Evolutionary conservation across 495 filamentous ascomycete species (phyloP), one percentile per base, ranked within the genome.

Genomic region (Talaromyces liani): DNA sequence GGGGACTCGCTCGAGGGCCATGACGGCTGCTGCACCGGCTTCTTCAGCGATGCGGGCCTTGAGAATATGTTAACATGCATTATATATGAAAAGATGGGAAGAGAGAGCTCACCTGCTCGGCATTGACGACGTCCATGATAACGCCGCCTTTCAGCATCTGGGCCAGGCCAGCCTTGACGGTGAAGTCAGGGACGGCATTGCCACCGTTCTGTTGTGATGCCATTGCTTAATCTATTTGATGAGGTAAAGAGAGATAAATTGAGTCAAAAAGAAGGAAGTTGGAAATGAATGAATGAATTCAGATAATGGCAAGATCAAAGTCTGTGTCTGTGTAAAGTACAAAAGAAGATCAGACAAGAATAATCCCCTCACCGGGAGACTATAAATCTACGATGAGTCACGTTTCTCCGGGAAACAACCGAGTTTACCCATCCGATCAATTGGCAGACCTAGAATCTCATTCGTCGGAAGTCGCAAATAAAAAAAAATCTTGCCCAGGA

Each of bases 121-220:
- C 90, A 72, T 93, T 92, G 45, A 97, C 92, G 61, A 98, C 94
- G 74, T 98, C 94, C 94, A 98, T 98, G 74, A 98, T 98, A 41
- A 98, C 94, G 66, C 94, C 94, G 73, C 94, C 94, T 80, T 98
- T 96, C 72, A 98, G 77, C 94, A 98, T 98, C 72, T 93, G 88
- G 22, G 94, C 94, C 62, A 98, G 80, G 33, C 94, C 94, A 53
- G 90, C 89, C 85, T 98, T 98, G 84, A 96, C 84, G 62, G 84
- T 82, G 75, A 91, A 90, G 76, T 80, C 76, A 18, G 51, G 25
- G 70, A 60, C 25, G 54, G 60, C 64, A n/a, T 25, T 27, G 14
- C 70, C 66, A 18, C 65, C 65, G 29, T 66, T 66, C 62, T 67
- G 68, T 53, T 68, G 66, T 55, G 73, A 63, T 67, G 74, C 69